These are phyloP conservation scores for Fusarium sp. DNA, from an alignment of 2,329 filamentous ascomycete species.

Conservation along the genomic window DNA sequence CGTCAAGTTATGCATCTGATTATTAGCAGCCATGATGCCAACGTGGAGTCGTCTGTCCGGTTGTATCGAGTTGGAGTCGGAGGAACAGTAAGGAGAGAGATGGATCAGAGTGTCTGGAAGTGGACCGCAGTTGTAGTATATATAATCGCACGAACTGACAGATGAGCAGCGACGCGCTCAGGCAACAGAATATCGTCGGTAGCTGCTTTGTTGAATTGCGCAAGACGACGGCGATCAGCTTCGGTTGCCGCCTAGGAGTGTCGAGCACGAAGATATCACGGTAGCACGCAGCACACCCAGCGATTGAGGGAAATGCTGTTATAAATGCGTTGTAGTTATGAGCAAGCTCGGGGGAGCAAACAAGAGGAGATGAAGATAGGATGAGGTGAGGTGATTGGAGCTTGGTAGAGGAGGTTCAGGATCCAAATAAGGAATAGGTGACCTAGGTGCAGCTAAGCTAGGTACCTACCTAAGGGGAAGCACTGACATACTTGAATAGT, in stretches of 20 bases:
- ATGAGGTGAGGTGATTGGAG: conserved; percentile 35
- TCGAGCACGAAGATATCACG: background rate
- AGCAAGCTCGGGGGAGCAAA: background rate
- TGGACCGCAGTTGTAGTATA: background rate
- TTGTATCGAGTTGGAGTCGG: background rate
- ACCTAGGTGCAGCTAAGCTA: conserved; percentile 2
- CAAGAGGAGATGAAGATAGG: conserved; percentile 14
- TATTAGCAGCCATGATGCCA: conserved; percentile 73
- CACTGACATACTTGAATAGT: background rate
- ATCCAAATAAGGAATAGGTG: conserved; percentile 34
- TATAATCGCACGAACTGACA: conserved; percentile 6
- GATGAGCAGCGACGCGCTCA: conserved; percentile 5
- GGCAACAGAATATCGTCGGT: conserved; percentile 21
- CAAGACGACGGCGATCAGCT: conserved; percentile 10
- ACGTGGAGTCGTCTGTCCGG: background rate
- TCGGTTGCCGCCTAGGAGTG: background rate
- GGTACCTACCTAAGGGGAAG: no score
- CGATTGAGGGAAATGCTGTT: conserved; percentile 2
- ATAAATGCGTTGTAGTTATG: background rate
- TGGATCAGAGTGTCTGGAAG: background rate
- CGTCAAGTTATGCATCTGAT: conserved; percentile 94
- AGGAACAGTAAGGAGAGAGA: background rate
- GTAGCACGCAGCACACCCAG: background rate
- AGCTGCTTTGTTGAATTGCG: conserved; percentile 24
- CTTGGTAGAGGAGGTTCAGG: conserved; percentile 23